Conservation (phyloP, 768 basidiomycete species). For the Amanita pallidorosea region DNA sequence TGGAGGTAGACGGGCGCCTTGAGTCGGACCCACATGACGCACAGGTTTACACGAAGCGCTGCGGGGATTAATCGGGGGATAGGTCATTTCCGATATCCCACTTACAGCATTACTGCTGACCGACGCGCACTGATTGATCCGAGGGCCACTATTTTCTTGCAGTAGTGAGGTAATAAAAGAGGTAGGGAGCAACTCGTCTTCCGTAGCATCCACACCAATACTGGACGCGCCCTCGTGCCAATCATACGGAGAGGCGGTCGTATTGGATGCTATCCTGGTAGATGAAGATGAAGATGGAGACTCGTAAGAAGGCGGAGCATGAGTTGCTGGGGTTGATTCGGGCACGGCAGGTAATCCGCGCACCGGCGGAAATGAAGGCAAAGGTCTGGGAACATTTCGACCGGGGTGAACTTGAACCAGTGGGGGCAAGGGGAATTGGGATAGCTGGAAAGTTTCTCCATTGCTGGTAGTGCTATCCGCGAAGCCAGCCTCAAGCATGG, state of each 20-base stretch:
- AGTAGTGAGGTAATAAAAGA: constrained; percentile 52
- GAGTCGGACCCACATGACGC: neutral
- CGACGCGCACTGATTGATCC: constrained; percentile 19
- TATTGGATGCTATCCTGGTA: neutral
- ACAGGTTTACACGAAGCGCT: constrained; percentile 6
- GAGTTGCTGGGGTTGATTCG: neutral
- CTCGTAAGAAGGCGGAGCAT: neutral
- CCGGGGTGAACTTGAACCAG: constrained; percentile 20
- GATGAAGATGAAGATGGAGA: neutral
- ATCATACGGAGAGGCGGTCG: constrained; percentile 31
- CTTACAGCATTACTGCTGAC: constrained; percentile 32
- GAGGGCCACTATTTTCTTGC: constrained; percentile 27
- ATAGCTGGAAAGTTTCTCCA: constrained; percentile 27
- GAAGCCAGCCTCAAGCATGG: constrained; percentile 28
- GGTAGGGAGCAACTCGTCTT: constrained; percentile 48
- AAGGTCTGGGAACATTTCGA: constrained; percentile 10
- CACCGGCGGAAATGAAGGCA: neutral
- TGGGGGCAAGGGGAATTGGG: constrained; percentile 37
- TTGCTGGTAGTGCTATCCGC: constrained; percentile 48
- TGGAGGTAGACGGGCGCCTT: constrained; percentile 20
- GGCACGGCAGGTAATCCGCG: neutral
- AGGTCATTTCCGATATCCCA: constrained; percentile 45
- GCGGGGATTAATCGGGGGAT: constrained; percentile 26
- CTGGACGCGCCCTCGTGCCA: constrained; percentile 55
- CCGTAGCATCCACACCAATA: constrained; percentile 44